Base-by-base conservation (phyloP, 2,329 filamentous ascomycete species). In the Aureobasidium sp. region DNA sequence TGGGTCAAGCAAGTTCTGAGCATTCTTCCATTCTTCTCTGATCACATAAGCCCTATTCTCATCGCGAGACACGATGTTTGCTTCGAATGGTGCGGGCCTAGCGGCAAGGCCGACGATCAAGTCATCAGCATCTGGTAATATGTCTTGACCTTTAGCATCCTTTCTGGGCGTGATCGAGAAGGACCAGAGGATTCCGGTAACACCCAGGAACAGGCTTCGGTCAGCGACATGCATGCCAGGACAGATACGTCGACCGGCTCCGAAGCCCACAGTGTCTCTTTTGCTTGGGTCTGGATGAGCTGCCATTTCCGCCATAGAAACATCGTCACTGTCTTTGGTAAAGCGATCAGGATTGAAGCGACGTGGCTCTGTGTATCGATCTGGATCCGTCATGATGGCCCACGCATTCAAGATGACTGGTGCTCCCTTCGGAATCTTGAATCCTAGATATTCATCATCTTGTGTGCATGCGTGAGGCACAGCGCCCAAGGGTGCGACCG, bases 171-270 rank as follows among this genome's bases (percentile, higher is more conserved):
- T 44, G 32, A 65, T 61, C 8, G 69, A 64, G 52, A 66, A 82
- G 0, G 75, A 77, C 78, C 80, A 82, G 34, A 82, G 68, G 26
- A 83, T 72, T 3, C 79, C 74, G 4, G 79, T 73, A 36, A 82
- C 77, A 13, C 70, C 75, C 8, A 83, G 71, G 65, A 79, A 81
- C 15, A 83, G 65, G 10, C 73, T 76, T 6, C 77, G 76, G 61
- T 81, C 78, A 0, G 81, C 81, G 2, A 86, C 73, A 59, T 84
- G 80, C 34, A 82, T 81, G 0, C 84, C 84, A 3, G 80, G 82
- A 69, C 84, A 87, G 47, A 85, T 77, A 27, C 84, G 75, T 6
- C 83, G 75, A 1, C 83, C 83, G 9, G 79, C 79, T 24, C 83
- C 83, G 61, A 83, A 86, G 0, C 75, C 77, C 69, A 82, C 84